Evolutionary conservation across 495 filamentous ascomycete genomes (phyloP).

Genomic region (Neurospora sp.): DNA sequence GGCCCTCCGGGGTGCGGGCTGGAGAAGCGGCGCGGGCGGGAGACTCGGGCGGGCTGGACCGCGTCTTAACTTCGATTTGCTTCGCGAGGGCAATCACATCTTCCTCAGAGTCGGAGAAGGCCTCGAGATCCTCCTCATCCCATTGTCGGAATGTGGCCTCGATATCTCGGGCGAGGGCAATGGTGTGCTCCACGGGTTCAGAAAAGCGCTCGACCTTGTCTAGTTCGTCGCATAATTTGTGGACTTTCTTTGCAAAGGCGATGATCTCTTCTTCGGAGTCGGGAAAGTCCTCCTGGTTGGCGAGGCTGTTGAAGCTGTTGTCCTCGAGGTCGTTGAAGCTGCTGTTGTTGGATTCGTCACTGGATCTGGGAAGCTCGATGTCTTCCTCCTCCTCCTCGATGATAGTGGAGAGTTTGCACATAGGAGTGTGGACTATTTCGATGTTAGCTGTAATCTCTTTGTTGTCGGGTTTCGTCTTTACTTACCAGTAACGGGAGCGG

Average conservation of each 20-base stretch:
- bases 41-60: neutral
- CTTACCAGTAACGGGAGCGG: rapidly evolving
- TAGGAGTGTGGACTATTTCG: neutral
- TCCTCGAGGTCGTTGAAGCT: neutral
- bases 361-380: neutral
- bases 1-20: neutral
- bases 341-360: neutral
- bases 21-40: neutral
- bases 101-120: neutral
- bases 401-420: neutral
- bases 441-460: neutral
- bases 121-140: neutral
- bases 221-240: neutral
- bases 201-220: neutral
- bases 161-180: neutral
- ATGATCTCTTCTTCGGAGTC: neutral
- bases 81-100: rapidly evolving
- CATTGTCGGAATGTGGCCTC: neutral
- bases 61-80: neutral
- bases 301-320: neutral
- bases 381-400: neutral
- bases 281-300: neutral
- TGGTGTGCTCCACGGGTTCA: neutral
- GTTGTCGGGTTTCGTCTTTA: neutral
- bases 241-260: neutral